Conservation (phyloP, 768 basidiomycete genomes). For the Kwoniella bestiolae region DNA sequence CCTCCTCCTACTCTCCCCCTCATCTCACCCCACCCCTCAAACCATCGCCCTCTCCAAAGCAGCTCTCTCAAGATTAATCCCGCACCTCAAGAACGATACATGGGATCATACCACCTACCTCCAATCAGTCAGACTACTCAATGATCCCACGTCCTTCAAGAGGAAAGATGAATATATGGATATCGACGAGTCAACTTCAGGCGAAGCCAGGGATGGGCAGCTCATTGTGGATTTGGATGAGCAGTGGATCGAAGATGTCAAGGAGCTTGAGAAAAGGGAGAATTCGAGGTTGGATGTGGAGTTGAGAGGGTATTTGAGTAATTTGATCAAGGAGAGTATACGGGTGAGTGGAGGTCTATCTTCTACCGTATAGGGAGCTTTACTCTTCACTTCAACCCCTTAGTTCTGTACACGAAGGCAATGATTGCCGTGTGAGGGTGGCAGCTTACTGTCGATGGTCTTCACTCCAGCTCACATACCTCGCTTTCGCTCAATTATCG, state of each 20-base stretch:
- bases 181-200: not conserved
- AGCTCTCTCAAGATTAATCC: slow-evolving; percentile 34
- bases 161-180: slow-evolving; percentile 5
- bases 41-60: slow-evolving; percentile 28
- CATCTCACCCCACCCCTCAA: slow-evolving; percentile 18
- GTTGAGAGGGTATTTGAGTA: slow-evolving; percentile 89
- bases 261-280: slow-evolving; percentile 72
- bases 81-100: slow-evolving; percentile 34
- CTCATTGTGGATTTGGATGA: slow-evolving; percentile 59
- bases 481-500: slow-evolving; percentile 83
- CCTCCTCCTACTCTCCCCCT: slow-evolving; percentile 13
- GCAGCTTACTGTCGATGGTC: too few species aligned
- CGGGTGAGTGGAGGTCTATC: slow-evolving; percentile 64
- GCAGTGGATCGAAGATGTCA: slow-evolving; percentile 73
- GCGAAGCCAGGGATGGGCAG: slow-evolving; percentile 2
- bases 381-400: too few species aligned
- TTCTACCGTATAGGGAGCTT: too few species aligned
- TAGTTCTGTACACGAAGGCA: too few species aligned
- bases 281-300: slow-evolving; percentile 86
- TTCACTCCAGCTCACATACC: slow-evolving; percentile 48
- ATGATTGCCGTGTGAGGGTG: too few species aligned
- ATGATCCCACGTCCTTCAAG: not conserved
- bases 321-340: slow-evolving; percentile 99
- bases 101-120: slow-evolving; percentile 31
- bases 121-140: slow-evolving; percentile 4